Evolutionary conservation across 352 stramenopile species (phyloP).

Genomic region (Phytophthora palmivora): DNA sequence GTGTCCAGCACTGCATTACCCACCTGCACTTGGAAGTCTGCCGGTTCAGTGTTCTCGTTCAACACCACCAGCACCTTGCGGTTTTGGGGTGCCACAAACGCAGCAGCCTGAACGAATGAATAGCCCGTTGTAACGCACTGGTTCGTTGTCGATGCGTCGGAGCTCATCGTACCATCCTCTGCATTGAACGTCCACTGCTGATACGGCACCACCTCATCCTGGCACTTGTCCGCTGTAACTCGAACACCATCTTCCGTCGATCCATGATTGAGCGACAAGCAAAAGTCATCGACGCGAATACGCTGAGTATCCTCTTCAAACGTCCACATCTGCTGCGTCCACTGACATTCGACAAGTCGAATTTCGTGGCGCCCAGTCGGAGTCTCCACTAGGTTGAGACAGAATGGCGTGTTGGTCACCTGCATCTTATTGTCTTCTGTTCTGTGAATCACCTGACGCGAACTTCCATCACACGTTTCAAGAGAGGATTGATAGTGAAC

Average conservation of each 20-base stretch:
- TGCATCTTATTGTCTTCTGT: conserved; percentile 74
- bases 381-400: conserved; percentile 49
- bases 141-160: conserved; percentile 28
- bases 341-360: conserved; percentile 66
- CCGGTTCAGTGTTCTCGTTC: conserved; percentile 80
- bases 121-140: conserved; percentile 74
- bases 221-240: conserved; percentile 52
- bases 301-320: conserved; percentile 48
- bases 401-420: conserved; percentile 58
- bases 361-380: conserved; percentile 53
- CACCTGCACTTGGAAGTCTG: conserved; percentile 57
- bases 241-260: conserved; percentile 53
- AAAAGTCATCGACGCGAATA: conserved; percentile 61
- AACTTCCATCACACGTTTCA: conserved; percentile 61
- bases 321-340: conserved; percentile 66
- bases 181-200: conserved; percentile 63
- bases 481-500: conserved; percentile 56
- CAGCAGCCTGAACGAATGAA: conserved; percentile 64
- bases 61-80: conserved; percentile 76
- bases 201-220: conserved; percentile 29
- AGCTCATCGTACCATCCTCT: conserved; percentile 53
- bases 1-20: conserved; percentile 46
- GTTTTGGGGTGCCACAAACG: conserved; percentile 71
- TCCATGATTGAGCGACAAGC: conserved; percentile 65
- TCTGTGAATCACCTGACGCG: conserved; percentile 57